Conservation (phyloP, 768 basidiomycete genomes). For the Suillus clintonianus region DNA sequence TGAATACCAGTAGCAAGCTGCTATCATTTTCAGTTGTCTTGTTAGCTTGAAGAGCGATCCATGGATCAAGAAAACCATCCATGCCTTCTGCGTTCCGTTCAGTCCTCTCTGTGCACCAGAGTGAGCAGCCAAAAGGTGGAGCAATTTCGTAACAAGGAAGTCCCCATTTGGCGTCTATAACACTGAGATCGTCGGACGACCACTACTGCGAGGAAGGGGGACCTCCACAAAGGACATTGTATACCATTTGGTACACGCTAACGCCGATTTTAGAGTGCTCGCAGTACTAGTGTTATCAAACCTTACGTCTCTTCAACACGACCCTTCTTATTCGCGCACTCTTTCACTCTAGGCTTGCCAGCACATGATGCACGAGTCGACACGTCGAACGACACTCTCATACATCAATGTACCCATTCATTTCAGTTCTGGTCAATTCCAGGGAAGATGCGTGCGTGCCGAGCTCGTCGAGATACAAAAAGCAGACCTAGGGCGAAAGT, state of each 20-base stretch:
- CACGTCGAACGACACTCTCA: slow-evolving; percentile 30
- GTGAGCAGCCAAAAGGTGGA: not conserved
- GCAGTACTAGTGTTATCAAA: not conserved
- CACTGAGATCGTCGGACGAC: not conserved
- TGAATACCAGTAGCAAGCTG: not conserved
- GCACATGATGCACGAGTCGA: not conserved
- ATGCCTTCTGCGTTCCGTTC: not conserved
- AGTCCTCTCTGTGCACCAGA: not conserved
- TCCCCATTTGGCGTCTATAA: not conserved
- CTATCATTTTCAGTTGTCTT: not conserved
- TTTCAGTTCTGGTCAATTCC: slow-evolving; percentile 62
- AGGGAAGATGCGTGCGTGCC: slow-evolving; percentile 53
- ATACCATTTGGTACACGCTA: not conserved
- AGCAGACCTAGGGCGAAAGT: slow-evolving; percentile 70
- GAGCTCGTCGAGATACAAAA: slow-evolving; percentile 65
- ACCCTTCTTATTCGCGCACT: not conserved
- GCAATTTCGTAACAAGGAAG: not conserved
- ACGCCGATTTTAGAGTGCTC: not conserved
- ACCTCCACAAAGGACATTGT: not conserved
- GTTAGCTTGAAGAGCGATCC: not conserved
- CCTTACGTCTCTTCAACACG: not conserved
- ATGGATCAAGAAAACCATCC: not conserved
- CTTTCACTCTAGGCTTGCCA: not conserved
- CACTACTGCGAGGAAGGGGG: not conserved
- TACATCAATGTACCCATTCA: slow-evolving; percentile 45